Conservation (phyloP, 2,329 filamentous ascomycete genomes). For the Trichoderma simmonsii region DNA sequence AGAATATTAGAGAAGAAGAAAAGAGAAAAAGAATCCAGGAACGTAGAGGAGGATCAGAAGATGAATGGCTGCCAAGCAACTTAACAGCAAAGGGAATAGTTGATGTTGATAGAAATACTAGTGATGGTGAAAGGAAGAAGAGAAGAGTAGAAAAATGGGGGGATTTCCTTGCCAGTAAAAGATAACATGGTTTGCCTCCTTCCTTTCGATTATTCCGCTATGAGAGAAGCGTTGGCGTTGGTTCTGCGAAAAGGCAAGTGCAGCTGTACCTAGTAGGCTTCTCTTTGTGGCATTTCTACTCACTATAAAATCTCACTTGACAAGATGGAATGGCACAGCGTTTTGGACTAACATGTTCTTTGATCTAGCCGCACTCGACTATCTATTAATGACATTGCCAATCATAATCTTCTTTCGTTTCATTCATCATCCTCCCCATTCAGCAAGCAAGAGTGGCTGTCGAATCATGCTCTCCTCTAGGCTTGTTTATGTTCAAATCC, state of each 20-base stretch:
- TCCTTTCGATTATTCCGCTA: not conserved
- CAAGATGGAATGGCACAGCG: not conserved
- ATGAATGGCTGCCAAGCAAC: not conserved
- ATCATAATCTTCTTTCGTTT: slow-evolving; percentile 22
- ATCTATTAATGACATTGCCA: slow-evolving; percentile 25
- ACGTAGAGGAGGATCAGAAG: not conserved
- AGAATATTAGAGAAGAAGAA: not conserved
- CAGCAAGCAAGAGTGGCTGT: slow-evolving; percentile 9
- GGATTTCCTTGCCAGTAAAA: too few species aligned
- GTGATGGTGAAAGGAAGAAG: not conserved
- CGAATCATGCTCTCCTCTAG: slow-evolving; percentile 1
- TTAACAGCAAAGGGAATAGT: not conserved
- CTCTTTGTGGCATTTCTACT: not conserved
- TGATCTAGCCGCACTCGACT: slow-evolving; percentile 22
- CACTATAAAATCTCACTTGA: not conserved
- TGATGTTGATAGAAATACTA: not conserved
- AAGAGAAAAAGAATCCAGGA: not conserved
- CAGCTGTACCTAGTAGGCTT: not conserved
- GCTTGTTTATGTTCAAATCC: slow-evolving; percentile 6
- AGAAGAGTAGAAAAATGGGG: not conserved
- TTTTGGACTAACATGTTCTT: slow-evolving; percentile 3
- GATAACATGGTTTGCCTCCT: too few species aligned
- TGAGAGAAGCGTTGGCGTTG: not conserved
- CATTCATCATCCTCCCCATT: slow-evolving; percentile 21
- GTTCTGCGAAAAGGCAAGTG: not conserved